Conservation (phyloP, 2,329 filamentous ascomycete genomes). For the Cladophialophora bantiana region DNA sequence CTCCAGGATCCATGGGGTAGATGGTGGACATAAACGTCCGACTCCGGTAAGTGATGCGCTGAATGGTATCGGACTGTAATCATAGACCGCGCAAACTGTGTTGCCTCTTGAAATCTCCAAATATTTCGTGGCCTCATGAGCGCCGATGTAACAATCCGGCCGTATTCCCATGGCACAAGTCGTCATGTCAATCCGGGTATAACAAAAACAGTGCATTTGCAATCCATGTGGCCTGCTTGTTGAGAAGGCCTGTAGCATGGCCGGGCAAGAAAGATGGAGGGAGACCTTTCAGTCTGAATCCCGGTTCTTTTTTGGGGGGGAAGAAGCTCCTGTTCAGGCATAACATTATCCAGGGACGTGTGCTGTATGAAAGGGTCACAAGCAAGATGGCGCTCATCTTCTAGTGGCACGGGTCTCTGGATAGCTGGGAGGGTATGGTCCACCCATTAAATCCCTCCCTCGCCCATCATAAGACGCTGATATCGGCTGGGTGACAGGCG, state of each 20-base stretch:
- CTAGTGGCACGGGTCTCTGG: conserved; percentile 29
- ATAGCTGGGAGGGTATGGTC: conserved; percentile 27
- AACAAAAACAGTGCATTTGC: conserved; percentile 13
- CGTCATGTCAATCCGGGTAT: conserved; percentile 12
- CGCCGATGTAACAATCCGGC: conserved; percentile 27
- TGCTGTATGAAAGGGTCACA: conserved; percentile 8
- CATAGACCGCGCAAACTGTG: conserved; percentile 18
- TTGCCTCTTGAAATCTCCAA: conserved; percentile 27
- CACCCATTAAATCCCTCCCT: conserved; percentile 33
- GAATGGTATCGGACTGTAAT: conserved; percentile 9
- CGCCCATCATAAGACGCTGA: conserved; percentile 30
- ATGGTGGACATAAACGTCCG: conserved; percentile 38
- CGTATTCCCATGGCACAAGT: conserved; percentile 14
- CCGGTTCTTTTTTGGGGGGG: not conserved
- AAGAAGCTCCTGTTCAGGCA: conserved; percentile 2
- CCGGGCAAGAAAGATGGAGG: conserved; percentile 2
- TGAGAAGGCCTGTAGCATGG: conserved; percentile 6
- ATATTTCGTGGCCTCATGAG: conserved; percentile 31
- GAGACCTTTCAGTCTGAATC: not conserved
- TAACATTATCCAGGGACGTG: conserved; percentile 17
- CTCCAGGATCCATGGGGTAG: conserved; percentile 34
- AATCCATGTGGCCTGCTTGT: conserved; percentile 15
- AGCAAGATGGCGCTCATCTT: conserved; percentile 27
- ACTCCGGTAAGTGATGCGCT: conserved; percentile 24
- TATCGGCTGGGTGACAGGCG: conserved; percentile 31